These are phyloP conservation scores for Chlamydomonas eustigma DNA, from an alignment of 139 green algal genomes.

Conservation along the genomic window DNA sequence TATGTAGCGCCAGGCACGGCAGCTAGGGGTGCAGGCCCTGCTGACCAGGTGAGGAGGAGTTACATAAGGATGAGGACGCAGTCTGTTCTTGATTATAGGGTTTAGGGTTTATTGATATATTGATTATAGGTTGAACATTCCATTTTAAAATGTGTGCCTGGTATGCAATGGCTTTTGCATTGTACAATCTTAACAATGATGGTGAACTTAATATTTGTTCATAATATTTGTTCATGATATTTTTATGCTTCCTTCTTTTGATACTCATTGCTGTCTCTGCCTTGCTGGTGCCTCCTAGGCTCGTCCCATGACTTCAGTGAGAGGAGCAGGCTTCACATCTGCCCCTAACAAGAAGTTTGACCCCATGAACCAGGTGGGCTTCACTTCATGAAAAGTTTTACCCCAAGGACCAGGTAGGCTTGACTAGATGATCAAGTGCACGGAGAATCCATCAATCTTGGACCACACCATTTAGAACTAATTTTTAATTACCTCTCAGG, in stretches of 20 bases:
- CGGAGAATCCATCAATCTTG: too few relatives aligned
- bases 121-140: not conserved
- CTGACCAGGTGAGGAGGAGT: too few relatives aligned
- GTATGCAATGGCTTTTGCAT: not conserved
- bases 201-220: not conserved
- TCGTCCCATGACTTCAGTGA: constrained; percentile 75
- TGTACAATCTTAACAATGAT: not conserved
- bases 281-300: constrained; percentile 17
- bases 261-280: too few relatives aligned
- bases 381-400: too few relatives aligned
- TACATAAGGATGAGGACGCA: too few relatives aligned
- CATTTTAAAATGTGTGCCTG: not conserved
- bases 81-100: too few relatives aligned
- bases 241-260: too few relatives aligned
- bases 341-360: constrained; percentile 52
- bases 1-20: constrained; percentile 35
- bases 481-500: not conserved
- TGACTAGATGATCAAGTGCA: too few relatives aligned
- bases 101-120: too few relatives aligned
- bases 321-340: constrained; percentile 60
- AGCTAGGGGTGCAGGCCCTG: not conserved
- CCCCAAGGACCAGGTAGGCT: not conserved
- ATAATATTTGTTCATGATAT: too few relatives aligned
- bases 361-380: constrained; percentile 47
- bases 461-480: too few relatives aligned